Evolutionary conservation across 148 eudicot genomes (phyloP), one percentile per base, ranked within the genome.

Genomic region (Pharnaceum exiguum): DNA sequence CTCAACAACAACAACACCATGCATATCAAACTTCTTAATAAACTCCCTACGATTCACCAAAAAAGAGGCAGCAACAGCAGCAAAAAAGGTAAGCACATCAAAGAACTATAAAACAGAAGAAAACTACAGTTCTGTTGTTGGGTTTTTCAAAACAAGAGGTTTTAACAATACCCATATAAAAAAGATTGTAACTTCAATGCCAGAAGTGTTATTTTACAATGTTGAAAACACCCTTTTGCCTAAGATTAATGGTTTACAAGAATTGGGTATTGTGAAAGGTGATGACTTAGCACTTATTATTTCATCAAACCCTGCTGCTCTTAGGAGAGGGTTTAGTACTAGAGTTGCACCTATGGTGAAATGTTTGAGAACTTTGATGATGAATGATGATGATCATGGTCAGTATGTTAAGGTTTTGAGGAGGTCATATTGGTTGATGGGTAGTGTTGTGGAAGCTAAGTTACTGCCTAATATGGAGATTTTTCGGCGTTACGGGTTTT

Each of bases 171-270:
- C 69, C 40, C 75, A 77, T 40, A 60, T 77, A 23, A 69, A 51
- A 57, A 69, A 42, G 28, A 13, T 77, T 22, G 51, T 73, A 24
- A 15, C 30, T 47, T 56, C 46, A 5, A 21, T 27, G 36, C 82
- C 78, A 15, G 11, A 40, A 18, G 4, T 77, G 31, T 67, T 77
- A 2, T 31, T 32, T 4, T 49, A 2, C 38, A 51, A 30, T 40
- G 71, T 73, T 23, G 82, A 57, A 9, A 66, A 60, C 69, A 73
- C 60, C 78, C 75, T 77, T 39, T 17, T 32, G 30, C 82, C 81
- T 50, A 77, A 77, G 73, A 45, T 77, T 10, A 60, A 46, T 55
- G 72, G 46, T 65, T 51, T 77, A 16, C 65, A 62, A 40, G 72
- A 65, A 43, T 11, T 73, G 25, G 82, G 82, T 19, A 16, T 72